A percentile compares a stretch with the other conserved stretches of the same genome.
phyloP scores from a whole-genome alignment of 2,329 filamentous ascomycete genomes.

The Aschersonia sp. region DNA sequence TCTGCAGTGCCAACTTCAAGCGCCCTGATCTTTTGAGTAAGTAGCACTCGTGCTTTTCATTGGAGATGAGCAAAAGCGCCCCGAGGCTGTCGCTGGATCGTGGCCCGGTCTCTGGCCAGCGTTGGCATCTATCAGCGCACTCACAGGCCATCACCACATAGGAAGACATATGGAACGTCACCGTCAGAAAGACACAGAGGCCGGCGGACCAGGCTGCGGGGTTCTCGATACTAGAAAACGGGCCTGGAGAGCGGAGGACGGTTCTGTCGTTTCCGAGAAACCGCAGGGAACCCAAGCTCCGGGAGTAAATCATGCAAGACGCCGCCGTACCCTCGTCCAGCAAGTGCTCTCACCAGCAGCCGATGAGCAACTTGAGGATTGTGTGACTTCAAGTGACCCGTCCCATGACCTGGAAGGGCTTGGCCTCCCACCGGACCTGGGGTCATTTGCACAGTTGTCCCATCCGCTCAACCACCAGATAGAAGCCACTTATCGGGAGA shows the following conservation, averaged over 20 bases:
- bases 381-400: background rate
- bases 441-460: background rate
- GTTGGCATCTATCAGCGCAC: too few species aligned
- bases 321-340: background rate
- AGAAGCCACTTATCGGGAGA: background rate
- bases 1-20: conserved; percentile 47
- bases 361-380: background rate
- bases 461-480: background rate
- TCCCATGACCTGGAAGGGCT: background rate
- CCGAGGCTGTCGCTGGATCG: background rate
- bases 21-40: conserved; percentile 34
- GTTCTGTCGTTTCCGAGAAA: conserved; percentile 32
- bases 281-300: conserved; percentile 6
- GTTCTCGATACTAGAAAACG: conserved; percentile 39
- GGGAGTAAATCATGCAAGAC: conserved; percentile 1
- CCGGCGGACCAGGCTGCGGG: conserved; percentile 33
- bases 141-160: conserved; percentile 9
- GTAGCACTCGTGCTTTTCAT: conserved; percentile 1
- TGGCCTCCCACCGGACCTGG: background rate
- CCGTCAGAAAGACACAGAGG: conserved; percentile 38
- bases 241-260: conserved; percentile 38
- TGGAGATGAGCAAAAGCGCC: background rate
- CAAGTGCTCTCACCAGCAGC: background rate
- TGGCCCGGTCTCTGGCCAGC: background rate
- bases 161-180: conserved; percentile 42